Conservation (phyloP, 148 eudicot genomes). For the Vaccinium corymbosum region DNA sequence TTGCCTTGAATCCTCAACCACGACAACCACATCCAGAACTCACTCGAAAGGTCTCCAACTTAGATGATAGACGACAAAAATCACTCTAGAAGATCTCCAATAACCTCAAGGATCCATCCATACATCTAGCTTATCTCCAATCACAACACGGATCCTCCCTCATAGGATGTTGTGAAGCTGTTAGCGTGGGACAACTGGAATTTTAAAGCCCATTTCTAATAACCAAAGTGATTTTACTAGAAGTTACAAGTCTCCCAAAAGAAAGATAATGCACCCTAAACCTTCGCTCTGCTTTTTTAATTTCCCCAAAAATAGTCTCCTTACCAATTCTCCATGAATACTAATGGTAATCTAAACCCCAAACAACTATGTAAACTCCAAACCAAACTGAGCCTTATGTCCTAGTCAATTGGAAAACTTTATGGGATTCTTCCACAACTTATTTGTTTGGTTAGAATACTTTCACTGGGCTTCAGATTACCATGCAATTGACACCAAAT, state of each 20-base stretch:
- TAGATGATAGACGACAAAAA: not conserved
- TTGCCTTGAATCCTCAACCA: not conserved
- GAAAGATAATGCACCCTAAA: not conserved
- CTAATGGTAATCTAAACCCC: not conserved
- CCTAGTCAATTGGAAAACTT: not conserved
- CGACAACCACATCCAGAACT: not conserved
- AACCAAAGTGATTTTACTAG: not conserved
- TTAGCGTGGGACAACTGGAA: too few species aligned
- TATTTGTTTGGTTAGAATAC: not conserved
- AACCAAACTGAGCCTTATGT: not conserved
- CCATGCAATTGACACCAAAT: not conserved
- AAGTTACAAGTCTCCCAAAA: not conserved
- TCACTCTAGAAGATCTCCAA: not conserved
- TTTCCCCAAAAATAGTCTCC: not conserved
- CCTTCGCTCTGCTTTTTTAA: not conserved
- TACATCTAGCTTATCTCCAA: not conserved
- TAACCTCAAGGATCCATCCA: not conserved
- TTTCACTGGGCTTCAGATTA: not conserved
- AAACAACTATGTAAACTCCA: not conserved
- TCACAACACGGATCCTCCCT: not conserved
- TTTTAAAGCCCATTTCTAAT: not conserved
- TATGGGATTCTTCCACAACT: not conserved
- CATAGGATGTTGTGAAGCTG: not conserved
- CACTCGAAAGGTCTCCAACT: not conserved
- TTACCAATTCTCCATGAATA: too few species aligned